Evolutionary conservation across 2,329 filamentous ascomycete genomes (phyloP).

Genomic region (Phialophora expanda): DNA sequence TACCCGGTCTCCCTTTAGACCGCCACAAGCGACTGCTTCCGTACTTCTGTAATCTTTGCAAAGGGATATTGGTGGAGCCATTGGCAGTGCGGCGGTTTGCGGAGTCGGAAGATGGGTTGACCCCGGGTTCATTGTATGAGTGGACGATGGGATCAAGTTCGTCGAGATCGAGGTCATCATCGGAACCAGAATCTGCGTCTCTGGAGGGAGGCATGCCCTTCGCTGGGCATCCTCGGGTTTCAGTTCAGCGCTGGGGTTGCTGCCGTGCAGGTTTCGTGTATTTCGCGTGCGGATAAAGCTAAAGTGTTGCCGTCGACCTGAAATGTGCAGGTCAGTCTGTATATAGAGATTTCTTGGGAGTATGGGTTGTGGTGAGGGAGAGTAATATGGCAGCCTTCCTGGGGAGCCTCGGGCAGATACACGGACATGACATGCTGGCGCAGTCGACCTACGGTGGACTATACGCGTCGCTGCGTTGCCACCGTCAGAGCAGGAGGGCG

Average conservation of each 20-base stretch:
- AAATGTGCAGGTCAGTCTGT: neutral
- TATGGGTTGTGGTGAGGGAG: neutral
- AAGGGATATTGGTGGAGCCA: constrained; percentile 43
- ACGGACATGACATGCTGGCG: constrained; percentile 19
- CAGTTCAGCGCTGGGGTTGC: neutral
- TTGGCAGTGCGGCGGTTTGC: constrained; percentile 12
- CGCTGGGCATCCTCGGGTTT: constrained; percentile 28
- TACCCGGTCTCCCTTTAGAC: constrained; percentile 27
- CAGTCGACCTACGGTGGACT: neutral
- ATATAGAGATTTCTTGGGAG: neutral
- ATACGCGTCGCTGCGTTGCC: too few species aligned
- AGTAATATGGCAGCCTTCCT: constrained; percentile 20
- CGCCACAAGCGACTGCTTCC: constrained; percentile 41
- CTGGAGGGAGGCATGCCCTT: constrained; percentile 28
- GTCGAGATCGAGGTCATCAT: constrained; percentile 53
- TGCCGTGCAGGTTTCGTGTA: neutral
- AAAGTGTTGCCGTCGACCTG: neutral
- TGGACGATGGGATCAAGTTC: constrained; percentile 50
- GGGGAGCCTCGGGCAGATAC: neutral
- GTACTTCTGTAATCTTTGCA: constrained; percentile 59
- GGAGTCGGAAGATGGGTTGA: constrained; percentile 8
- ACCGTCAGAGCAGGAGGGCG: neutral
- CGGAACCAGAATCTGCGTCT: constrained; percentile 47
- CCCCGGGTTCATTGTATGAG: neutral
- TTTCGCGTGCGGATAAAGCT: neutral